Evolutionary conservation across 805 yeast genomes (phyloP).

Genomic region (Kregervanrija delftensis): DNA sequence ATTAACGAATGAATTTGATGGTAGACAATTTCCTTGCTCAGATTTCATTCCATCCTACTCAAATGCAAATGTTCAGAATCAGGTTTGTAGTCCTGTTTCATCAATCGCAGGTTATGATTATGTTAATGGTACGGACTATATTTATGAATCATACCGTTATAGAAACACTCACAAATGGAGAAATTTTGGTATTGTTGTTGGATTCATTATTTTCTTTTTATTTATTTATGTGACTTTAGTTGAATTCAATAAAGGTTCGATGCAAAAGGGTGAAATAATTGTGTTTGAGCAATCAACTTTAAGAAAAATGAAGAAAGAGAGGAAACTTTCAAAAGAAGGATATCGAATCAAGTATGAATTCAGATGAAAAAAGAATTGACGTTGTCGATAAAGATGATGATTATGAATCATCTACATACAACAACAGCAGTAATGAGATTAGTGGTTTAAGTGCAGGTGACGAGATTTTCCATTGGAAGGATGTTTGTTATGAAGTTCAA

Average conservation of each 20-base stretch:
- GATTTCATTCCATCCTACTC: slow-evolving; percentile 38
- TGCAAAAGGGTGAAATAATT: slow-evolving; percentile 66
- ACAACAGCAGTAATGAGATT: slow-evolving; percentile 20
- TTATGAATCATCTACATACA: slow-evolving; percentile 14
- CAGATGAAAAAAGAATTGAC: slow-evolving; percentile 21
- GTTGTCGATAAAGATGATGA: slow-evolving; percentile 17
- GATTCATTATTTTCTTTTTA: slow-evolving; percentile 48
- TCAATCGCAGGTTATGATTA: slow-evolving; percentile 43
- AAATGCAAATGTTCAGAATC: slow-evolving; percentile 11
- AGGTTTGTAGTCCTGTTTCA: slow-evolving; percentile 41
- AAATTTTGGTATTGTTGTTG: slow-evolving; percentile 64
- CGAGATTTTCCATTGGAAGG: slow-evolving; percentile 71
- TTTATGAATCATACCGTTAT: slow-evolving; percentile 44
- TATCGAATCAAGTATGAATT: slow-evolving; percentile 20
- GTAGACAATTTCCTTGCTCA: slow-evolving; percentile 39
- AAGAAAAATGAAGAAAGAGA: slow-evolving; percentile 37
- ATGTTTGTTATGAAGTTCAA: slow-evolving; percentile 63
- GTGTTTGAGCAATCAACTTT: slow-evolving; percentile 48
- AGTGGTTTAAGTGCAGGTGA: slow-evolving; percentile 26
- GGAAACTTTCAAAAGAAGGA: slow-evolving; percentile 21
- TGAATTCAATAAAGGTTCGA: slow-evolving; percentile 54
- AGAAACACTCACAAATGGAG: slow-evolving; percentile 64
- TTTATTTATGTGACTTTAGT: slow-evolving; percentile 44
- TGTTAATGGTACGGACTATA: slow-evolving; percentile 57
- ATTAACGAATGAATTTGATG: slow-evolving; percentile 51